Conservation (phyloP, 148 eudicot genomes). For the Rhododendron molle region DNA sequence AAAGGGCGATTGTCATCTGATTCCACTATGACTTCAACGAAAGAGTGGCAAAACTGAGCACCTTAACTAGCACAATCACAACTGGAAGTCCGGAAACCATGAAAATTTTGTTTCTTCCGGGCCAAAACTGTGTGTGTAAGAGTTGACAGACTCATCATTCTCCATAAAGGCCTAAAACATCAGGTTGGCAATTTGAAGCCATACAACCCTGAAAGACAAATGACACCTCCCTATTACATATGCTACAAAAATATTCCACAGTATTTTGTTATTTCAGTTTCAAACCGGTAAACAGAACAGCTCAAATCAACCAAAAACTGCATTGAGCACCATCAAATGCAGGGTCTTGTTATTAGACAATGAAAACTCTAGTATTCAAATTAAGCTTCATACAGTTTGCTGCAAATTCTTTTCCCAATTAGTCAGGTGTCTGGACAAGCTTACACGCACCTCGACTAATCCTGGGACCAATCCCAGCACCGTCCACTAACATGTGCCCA, state of each 20-base stretch:
- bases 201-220: not conserved
- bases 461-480: not conserved
- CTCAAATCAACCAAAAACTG: not conserved
- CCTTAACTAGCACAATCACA: not conserved
- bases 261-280: not conserved
- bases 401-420: not conserved
- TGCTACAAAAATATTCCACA: not conserved
- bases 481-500: not conserved
- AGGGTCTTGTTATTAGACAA: not conserved
- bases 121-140: not conserved
- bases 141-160: not conserved
- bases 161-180: not conserved
- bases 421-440: too few relatives aligned
- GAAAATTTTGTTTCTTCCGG: not conserved
- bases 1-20: not conserved
- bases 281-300: not conserved
- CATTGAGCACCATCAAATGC: not conserved
- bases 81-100: not conserved
- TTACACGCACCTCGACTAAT: not conserved
- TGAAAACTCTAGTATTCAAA: not conserved
- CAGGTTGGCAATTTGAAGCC: not conserved
- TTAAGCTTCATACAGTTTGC: too few relatives aligned
- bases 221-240: not conserved
- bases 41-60: not conserved
- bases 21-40: not conserved